Evolutionary conservation across 768 basidiomycete genomes (phyloP).

Genomic region (Piloderma croceum): DNA sequence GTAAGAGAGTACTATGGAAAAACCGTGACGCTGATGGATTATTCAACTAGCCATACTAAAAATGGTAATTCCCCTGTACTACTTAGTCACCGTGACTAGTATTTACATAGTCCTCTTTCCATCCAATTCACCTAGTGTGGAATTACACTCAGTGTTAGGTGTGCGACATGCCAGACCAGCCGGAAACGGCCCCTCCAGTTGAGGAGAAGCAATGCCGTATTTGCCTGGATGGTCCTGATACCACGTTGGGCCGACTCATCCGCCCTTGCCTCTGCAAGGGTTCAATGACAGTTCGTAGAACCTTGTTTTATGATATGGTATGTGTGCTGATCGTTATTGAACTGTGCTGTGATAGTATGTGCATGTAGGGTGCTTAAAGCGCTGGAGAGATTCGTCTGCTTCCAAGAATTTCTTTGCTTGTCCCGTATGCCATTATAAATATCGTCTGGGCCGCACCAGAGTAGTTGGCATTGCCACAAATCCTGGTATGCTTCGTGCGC

Average conservation of each 20-base stretch:
- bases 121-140: slow-evolving; percentile 3
- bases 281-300: slow-evolving; percentile 55
- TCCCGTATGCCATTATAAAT: slow-evolving; percentile 74
- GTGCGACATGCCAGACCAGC: background rate
- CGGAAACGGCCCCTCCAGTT: slow-evolving; percentile 3
- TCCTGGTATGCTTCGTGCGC: slow-evolving; percentile 41
- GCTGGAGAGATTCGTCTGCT: slow-evolving; percentile 61
- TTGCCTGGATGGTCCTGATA: slow-evolving; percentile 69
- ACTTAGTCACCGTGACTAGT: too few relatives aligned
- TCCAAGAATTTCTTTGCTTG: slow-evolving; percentile 70
- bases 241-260: slow-evolving; percentile 67
- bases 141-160: slow-evolving; percentile 1
- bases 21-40: too few relatives aligned
- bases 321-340: slow-evolving; percentile 12
- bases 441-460: slow-evolving; percentile 68
- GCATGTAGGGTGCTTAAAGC: slow-evolving; percentile 72
- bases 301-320: slow-evolving; percentile 1
- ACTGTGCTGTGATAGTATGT: slow-evolving; percentile 48
- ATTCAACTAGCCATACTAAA: too few relatives aligned
- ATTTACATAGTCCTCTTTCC: slow-evolving; percentile 30
- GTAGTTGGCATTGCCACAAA: slow-evolving; percentile 74
- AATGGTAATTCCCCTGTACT: too few relatives aligned
- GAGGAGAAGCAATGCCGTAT: slow-evolving; percentile 76
- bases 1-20: too few relatives aligned
- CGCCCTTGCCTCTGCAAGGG: slow-evolving; percentile 53